phyloP scores from a whole-genome alignment of 1,284 basidiomycete genomes.

The Tilletiaria anomala region DNA sequence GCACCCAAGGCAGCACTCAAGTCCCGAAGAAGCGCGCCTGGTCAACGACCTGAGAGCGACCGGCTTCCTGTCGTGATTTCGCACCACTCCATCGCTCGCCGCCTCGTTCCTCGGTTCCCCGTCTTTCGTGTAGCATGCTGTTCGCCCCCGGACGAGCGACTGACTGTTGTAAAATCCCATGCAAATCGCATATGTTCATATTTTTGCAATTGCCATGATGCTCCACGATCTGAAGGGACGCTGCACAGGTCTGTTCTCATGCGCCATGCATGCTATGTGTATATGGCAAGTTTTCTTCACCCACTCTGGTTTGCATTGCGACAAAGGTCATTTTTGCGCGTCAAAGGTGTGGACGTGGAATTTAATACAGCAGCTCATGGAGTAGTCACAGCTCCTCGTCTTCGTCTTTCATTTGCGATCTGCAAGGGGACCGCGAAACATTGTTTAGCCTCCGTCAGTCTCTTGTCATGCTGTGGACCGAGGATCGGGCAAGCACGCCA shows the following conservation, averaged over 20 bases:
- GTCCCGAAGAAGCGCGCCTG: constrained; percentile 13
- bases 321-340: too few species aligned
- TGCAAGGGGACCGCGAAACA: constrained; percentile 2
- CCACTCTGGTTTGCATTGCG: too few species aligned
- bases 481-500: background rate
- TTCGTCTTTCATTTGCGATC: constrained; percentile 67
- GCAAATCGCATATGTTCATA: too few species aligned
- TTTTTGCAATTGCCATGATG: too few species aligned
- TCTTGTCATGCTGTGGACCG: background rate
- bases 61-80: background rate
- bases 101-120: background rate
- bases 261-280: too few species aligned
- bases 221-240: too few species aligned
- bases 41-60: constrained; percentile 11
- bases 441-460: background rate
- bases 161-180: too few species aligned
- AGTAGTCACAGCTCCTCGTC: constrained; percentile 52
- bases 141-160: too few species aligned
- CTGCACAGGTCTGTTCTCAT: too few species aligned
- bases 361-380: constrained; percentile 22
- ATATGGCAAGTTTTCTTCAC: too few species aligned
- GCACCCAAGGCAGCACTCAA: background rate
- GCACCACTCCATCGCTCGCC: background rate
- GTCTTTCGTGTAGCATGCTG: background rate
- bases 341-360: too few species aligned